These are phyloP conservation scores for Dendrobium nobile DNA, from an alignment of 106 monocot genomes.

Conservation along the genomic window DNA sequence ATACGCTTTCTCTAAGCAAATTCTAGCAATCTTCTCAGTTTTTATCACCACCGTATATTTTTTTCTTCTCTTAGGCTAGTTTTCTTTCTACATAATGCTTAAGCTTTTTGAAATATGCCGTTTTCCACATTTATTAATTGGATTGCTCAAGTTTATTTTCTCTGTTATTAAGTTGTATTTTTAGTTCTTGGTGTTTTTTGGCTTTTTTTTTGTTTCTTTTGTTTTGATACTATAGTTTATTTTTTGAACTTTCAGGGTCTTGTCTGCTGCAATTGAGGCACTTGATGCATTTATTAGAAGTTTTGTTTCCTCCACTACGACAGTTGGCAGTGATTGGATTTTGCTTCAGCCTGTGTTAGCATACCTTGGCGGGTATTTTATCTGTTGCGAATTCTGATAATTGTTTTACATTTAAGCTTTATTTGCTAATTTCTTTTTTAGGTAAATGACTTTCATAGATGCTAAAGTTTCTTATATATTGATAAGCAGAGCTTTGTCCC, in stretches of 20 bases:
- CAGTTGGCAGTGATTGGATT: constrained; percentile 30
- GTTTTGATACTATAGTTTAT: constrained; percentile 1
- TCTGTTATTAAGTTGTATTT: neutral
- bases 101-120: neutral
- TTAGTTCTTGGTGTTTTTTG: neutral
- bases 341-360: constrained; percentile 95
- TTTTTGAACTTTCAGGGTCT: constrained; percentile 34
- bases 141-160: neutral
- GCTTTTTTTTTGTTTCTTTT: constrained; percentile 4
- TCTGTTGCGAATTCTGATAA: neutral
- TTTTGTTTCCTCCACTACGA: constrained; percentile 48
- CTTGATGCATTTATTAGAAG: constrained; percentile 83
- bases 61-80: neutral
- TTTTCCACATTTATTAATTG: neutral
- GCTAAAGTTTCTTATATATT: neutral
- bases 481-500: constrained; percentile 67
- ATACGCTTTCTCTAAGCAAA: no score
- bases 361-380: constrained; percentile 65
- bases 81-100: no score
- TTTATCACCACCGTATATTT: neutral
- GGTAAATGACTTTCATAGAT: neutral
- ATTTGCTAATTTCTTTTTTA: constrained; percentile 3
- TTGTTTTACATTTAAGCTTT: constrained; percentile 6
- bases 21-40: neutral
- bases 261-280: constrained; percentile 83